Percentiles rank a stretch among this genome's conserved stretches.
phyloP scores from a whole-genome alignment of 1,284 basidiomycete species.

The Pyrrhoderma noxium region DNA sequence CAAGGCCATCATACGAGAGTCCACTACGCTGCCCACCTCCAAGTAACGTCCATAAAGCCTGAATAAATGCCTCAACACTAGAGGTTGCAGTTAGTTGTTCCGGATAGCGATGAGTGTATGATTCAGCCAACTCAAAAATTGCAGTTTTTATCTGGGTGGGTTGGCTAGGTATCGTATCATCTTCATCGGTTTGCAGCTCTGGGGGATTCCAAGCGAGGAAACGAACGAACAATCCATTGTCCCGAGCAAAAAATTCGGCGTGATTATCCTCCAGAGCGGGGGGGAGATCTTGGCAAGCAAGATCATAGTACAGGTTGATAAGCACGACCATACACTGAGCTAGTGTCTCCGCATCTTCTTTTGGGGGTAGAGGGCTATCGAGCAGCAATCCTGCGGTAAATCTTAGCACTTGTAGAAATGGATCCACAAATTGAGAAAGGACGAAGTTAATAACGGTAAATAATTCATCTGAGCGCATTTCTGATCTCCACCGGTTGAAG shows the following conservation, averaged over 20 bases:
- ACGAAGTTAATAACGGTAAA: conserved; percentile 94
- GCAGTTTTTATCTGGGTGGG: conserved; percentile 83
- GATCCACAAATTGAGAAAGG: conserved; percentile 73
- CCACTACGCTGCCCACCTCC: conserved; percentile 64
- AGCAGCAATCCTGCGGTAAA: conserved; percentile 52
- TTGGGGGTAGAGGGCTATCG: conserved; percentile 31
- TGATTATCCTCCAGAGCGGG: conserved; percentile 91
- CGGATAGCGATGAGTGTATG: conserved; percentile 24
- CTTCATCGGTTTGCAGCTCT: conserved; percentile 70
- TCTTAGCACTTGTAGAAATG: conserved; percentile 81
- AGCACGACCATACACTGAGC: conserved; percentile 75
- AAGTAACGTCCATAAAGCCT: conserved; percentile 87
- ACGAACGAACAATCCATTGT: conserved; percentile 65
- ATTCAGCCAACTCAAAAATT: conserved; percentile 71
- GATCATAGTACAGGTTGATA: conserved; percentile 87
- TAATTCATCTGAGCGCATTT: conserved; percentile 82
- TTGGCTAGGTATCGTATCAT: conserved; percentile 77
- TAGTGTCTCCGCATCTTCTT: conserved; percentile 34
- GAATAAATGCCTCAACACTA: conserved; percentile 78
- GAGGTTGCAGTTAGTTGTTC: conserved; percentile 41
- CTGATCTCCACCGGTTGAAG: conserved; percentile 88
- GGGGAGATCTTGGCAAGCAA: conserved; percentile 92
- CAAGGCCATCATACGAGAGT: conserved; percentile 79
- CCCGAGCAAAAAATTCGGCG: conserved; percentile 68
- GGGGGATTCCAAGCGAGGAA: conserved; percentile 76